Evolutionary conservation across 352 stramenopile species (phyloP).

Genomic region (Globisporangium nagaii): DNA sequence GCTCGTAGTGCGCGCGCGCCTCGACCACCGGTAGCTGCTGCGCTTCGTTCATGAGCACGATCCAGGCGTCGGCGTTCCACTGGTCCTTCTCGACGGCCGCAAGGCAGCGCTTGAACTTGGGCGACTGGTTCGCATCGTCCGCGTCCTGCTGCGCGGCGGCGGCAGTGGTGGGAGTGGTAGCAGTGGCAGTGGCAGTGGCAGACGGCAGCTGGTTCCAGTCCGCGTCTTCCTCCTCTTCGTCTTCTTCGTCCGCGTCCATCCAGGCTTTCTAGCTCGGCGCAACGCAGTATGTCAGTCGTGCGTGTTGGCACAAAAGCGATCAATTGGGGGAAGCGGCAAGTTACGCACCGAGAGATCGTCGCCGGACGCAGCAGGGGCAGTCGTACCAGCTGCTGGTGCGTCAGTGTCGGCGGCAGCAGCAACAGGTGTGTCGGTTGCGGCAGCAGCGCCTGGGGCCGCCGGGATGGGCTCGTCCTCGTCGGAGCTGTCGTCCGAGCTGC

Average conservation of each 20-base stretch:
- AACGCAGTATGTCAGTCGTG: not conserved
- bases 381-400: not conserved
- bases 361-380: not conserved
- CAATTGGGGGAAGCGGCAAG: not conserved
- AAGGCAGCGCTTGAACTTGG: conserved; percentile 62
- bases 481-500: conserved; percentile 64
- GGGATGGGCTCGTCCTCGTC: conserved; percentile 83
- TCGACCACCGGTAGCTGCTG: conserved; percentile 60
- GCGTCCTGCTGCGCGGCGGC: not conserved
- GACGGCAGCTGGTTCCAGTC: conserved; percentile 53
- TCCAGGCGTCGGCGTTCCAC: conserved; percentile 78
- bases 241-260: conserved; percentile 71
- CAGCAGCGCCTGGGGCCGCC: conserved; percentile 8
- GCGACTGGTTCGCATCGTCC: conserved; percentile 20
- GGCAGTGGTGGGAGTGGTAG: not conserved
- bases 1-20: conserved; percentile 71
- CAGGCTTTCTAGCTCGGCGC: conserved; percentile 42
- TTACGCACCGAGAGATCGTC: conserved; percentile 30
- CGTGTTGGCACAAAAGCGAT: too few relatives aligned
- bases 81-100: conserved; percentile 42
- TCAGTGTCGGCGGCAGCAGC: not conserved
- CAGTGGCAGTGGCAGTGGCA: not conserved
- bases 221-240: conserved; percentile 81
- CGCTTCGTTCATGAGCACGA: conserved; percentile 73
- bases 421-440: not conserved